Base-by-base conservation (phyloP, 1,284 basidiomycete species). In the Trametes sp. region DNA sequence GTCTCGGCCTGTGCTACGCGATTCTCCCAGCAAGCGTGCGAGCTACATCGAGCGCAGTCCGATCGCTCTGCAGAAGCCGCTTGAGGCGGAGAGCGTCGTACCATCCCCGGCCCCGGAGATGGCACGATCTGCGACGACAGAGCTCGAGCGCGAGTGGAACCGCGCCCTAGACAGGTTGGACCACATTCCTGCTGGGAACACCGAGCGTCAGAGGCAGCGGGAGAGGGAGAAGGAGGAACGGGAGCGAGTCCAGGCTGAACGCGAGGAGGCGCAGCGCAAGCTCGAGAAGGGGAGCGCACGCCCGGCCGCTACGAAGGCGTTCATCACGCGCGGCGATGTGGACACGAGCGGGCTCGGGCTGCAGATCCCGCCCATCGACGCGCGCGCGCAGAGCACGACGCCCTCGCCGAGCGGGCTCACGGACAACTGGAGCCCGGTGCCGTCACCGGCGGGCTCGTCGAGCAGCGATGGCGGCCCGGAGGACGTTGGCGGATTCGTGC, bases 11-110 rank as follows among this genome's bases (percentile, higher is more conserved):
- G 77, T 88, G 23, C 73, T 90, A 53, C 84, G 89, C 55, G 82
- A 88, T 26, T 88, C 88, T 29, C 88, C 88, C 16, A 86, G 86
- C 72, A 91, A 90, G 74, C 85, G 87, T 23, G 84, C 88, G 31
- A 90, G 89, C 3, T 82, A 83, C 57, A 83, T 90, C 53, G 82
- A 87, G 71, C 80, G 79, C 57, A 84, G 80, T 64, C 79, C 80
- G 36, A 70, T 85, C 35, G 74, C 75, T 42, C 74, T 86, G 28
- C 76, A 75, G 57, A 73, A 73, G 42, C 76, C 81, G 16, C 83
- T 84, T 50, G 82, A 84, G 64, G 83, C 84, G 31, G 75, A 83
- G 60, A 74, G 78, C 36, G 77, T 78, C 24, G 21, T 66, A 23
- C 64, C 55, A 3, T 38, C 51, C 16, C 33, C 57, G 29, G 63